Base-by-base conservation (phyloP, 164 flowering plant species). In the Stephania cephalantha region DNA sequence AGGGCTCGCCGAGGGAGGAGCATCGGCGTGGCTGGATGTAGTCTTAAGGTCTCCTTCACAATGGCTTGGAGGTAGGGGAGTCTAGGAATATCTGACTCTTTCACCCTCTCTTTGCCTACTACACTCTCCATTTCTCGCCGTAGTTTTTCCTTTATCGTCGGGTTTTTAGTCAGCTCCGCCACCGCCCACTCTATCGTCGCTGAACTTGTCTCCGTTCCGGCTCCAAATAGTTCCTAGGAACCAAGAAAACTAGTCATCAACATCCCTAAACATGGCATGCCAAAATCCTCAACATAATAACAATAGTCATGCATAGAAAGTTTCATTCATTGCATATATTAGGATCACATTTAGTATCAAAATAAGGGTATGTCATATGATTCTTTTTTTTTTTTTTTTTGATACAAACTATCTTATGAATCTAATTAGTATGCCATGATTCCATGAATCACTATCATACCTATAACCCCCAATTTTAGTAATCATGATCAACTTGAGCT, bases 181-280 rank as follows among this genome's bases (percentile, higher is more conserved):
- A 82, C 75, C 12, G 83, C 78, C 85, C 85, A 82, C 44, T 82
- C 85, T 1, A 78, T 70, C 6, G 82, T 76, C 11, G 81, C 71
- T 29, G 79, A 69, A 9, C 65, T 78, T 1, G 82, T 75, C 10
- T 82, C 82, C 9, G 82, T 77, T 0, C 85, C 85, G 0, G 82
- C 80, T 7, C 66, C 73, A 46, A 82, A 69, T 3, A 75, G 7
- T 66, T 82, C 85, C 85, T 82, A 68, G 15, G 17, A 9, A 9
- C 15, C 12, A 17, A 67, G n/a, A 15, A 50, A 22, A 58, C 10
- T 6, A 31, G 11, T 20, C 46, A 48, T 61, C 66, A 61, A 50
- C 15, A 50, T 35, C 42, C 42, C 42, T 35, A 35, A 35, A 35
- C 42, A 35, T 35, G 42, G 42, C 42, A 35, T 35, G 2, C 42